These are phyloP conservation scores for Manihot esculenta DNA, from an alignment of 441 rosid genomes.

Conservation along the genomic window DNA sequence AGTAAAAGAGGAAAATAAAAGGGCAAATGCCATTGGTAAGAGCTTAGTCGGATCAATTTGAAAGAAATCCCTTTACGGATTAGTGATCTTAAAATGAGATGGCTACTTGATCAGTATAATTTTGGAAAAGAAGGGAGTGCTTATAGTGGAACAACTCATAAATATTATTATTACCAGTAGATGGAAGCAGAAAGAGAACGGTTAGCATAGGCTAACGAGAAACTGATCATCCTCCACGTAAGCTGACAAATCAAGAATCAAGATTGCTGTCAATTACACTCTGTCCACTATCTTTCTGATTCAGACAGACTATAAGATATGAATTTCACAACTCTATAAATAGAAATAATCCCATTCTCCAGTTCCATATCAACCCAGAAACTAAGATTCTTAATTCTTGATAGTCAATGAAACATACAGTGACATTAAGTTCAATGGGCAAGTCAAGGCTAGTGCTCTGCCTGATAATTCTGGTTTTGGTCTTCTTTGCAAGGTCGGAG, in stretches of 20 bases:
- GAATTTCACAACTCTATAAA: neutral
- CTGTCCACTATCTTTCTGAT: constrained; percentile 16
- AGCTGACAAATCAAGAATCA: constrained; percentile 21
- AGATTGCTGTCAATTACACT: neutral
- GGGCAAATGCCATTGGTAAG: constrained; percentile 13
- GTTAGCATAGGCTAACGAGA: neutral
- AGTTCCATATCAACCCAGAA: neutral
- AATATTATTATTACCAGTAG: neutral
- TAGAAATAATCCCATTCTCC: neutral
- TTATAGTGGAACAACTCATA: constrained; percentile 16
- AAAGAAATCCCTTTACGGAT: neutral
- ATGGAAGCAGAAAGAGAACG: neutral
- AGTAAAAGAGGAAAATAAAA: too few species aligned
- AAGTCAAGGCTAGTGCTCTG: constrained; percentile 19
- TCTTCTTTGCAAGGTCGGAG: constrained; percentile 20
- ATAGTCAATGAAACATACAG: neutral
- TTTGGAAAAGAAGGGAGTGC: too few species aligned
- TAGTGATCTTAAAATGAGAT: neutral
- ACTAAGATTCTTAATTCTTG: neutral
- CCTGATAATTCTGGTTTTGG: constrained; percentile 19
- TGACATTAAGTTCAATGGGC: constrained; percentile 25
- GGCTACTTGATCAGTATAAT: neutral
- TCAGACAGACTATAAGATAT: neutral
- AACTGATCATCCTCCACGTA: constrained; percentile 13
- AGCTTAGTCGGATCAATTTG: neutral